Base-by-base conservation (phyloP, 2,329 filamentous ascomycete genomes). In the Penicillium sp. region DNA sequence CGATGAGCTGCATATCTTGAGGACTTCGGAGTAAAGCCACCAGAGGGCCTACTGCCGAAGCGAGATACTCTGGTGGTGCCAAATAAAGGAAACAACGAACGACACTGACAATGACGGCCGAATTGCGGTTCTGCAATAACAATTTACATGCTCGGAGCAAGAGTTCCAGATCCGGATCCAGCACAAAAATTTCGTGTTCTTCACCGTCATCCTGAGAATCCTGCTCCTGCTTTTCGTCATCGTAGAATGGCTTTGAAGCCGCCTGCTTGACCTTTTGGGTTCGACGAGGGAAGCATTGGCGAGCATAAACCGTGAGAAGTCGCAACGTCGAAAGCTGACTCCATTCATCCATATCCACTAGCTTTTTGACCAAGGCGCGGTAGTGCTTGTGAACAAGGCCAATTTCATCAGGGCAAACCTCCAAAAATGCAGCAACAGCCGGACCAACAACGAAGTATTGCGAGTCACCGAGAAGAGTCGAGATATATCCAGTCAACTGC, bases 291-390 rank as follows among this genome's bases (percentile, higher is more conserved):
- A 99, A 99, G 70, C 90, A 96, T 67, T 84, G 88, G 49, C 94
- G 84, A 2, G 89, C 85, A 70, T 99, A 99, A 21, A 85, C 77
- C 1, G 88, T 87, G 84, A 97, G 86, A 59, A 99, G 77, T 36
- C 85, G 83, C 62, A 99, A 69, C 2, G 89, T 89, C 2, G 90
- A 88, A 49, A 97, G 73, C 74, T 99, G 94, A 39, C 91, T 89
- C 94, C 94, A 99, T 74, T 99, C 94, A 67, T 99, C 94, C 94
- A 99, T 99, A 69, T 99, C 94, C 23, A 96, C 90, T 47, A 97
- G 76, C 77, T 96, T 96, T 70, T 85, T 89, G 57, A 95, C 86
- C 57, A 99, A 76, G 33, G 83, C 80, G 46, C 90, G 85, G 74
- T 97, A 99, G 68, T 96, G 88, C 60, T 88, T 86, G 72, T 99